Percentiles rank a stretch among this genome's conserved stretches.
phyloP scores from a whole-genome alignment of 1,284 basidiomycete species.

The Meripilus lineatus region DNA sequence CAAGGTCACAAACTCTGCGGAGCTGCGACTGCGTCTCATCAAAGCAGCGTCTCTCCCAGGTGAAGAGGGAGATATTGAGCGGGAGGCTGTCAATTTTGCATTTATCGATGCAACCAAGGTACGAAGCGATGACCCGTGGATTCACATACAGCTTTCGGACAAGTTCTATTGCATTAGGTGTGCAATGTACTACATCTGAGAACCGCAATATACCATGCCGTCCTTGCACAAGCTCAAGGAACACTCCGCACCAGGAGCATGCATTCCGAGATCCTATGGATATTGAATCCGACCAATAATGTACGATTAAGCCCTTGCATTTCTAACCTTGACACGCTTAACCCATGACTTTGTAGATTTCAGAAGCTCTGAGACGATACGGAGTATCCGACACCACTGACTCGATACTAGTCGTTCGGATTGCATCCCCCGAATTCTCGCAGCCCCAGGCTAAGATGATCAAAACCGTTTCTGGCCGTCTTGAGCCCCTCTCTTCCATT shows the following conservation, averaged over 20 bases:
- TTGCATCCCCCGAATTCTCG: conserved; percentile 36
- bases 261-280: conserved; percentile 84
- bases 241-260: conserved; percentile 70
- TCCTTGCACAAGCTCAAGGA: conserved; percentile 60
- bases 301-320: conserved; percentile 33
- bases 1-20: conserved; percentile 58
- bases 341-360: conserved; percentile 60
- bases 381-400: conserved; percentile 71
- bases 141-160: neutral
- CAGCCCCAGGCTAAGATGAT: neutral
- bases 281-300: conserved; percentile 82
- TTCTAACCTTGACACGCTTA: neutral
- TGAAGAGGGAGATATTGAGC: conserved; percentile 59
- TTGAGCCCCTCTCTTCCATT: neutral
- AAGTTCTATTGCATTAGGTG: conserved; percentile 41
- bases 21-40: conserved; percentile 63
- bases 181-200: conserved; percentile 72
- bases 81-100: conserved; percentile 78
- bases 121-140: conserved; percentile 17
- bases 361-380: conserved; percentile 80
- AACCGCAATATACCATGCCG: conserved; percentile 77
- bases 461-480: neutral
- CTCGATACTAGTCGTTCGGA: conserved; percentile 70
- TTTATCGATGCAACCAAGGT: conserved; percentile 80
- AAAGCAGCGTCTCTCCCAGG: conserved; percentile 58